Evolutionary conservation across 805 yeast genomes (phyloP).

Genomic region (Lipomyces sp.): DNA sequence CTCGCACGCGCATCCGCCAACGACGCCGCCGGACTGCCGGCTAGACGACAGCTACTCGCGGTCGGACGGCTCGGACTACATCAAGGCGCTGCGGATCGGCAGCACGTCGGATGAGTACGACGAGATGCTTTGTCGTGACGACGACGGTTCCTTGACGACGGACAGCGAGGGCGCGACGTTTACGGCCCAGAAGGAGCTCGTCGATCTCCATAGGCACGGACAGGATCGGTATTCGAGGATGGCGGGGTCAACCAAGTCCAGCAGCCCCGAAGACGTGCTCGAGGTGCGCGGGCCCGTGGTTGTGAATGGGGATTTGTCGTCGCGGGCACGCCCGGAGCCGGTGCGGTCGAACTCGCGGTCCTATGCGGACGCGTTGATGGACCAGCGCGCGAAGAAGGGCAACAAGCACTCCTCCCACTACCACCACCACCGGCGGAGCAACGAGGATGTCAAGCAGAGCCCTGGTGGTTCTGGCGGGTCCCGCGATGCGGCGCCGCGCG

Average conservation of each 20-base stretch:
- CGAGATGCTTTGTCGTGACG: neutral
- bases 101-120: neutral
- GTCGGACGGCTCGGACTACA: too few relatives aligned
- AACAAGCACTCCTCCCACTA: neutral
- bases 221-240: neutral
- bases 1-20: constrained; percentile 11
- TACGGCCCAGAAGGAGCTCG: constrained; percentile 14
- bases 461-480: too few relatives aligned
- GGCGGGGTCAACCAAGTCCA: neutral
- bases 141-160: constrained; percentile 1
- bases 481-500: too few relatives aligned
- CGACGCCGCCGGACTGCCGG: constrained; percentile 18
- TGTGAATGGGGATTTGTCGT: constrained; percentile 15
- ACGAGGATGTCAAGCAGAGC: neutral
- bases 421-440: neutral
- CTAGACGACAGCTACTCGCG: constrained; percentile 1
- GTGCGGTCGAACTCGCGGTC: constrained; percentile 5
- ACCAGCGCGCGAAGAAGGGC: constrained; percentile 1
- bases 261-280: neutral
- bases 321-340: neutral
- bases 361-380: constrained; percentile 20
- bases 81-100: neutral
- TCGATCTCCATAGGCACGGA: constrained; percentile 1
- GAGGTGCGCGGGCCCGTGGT: constrained; percentile 2
- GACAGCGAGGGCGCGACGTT: constrained; percentile 5